These are phyloP conservation scores for Leishmania amazonensis DNA, from an alignment of 208 protist genomes.

Conservation along the genomic window DNA sequence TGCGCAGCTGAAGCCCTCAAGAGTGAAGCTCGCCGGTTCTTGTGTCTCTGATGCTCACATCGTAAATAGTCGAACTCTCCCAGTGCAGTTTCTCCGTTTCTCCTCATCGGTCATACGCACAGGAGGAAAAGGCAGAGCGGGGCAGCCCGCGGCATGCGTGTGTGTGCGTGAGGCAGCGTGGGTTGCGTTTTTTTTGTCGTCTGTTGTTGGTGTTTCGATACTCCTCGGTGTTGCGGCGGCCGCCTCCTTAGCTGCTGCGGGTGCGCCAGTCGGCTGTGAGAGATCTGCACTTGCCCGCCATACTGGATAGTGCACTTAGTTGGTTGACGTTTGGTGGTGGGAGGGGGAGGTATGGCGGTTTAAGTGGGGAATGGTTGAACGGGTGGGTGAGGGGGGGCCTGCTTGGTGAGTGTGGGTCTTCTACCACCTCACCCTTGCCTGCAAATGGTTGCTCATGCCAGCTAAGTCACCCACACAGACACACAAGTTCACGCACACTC, in stretches of 20 bases:
- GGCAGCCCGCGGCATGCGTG: not conserved
- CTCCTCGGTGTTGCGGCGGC: not conserved
- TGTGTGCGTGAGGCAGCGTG: not conserved
- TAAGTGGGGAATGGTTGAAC: not conserved
- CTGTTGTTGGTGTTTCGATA: not conserved
- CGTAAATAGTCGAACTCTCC: not conserved
- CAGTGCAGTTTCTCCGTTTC: not conserved
- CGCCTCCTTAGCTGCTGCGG: not conserved
- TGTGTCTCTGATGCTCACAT: not conserved
- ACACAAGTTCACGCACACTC: not conserved
- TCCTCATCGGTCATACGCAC: not conserved
- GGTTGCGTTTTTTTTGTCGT: not conserved
- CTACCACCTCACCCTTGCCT: not conserved
- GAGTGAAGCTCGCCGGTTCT: not conserved
- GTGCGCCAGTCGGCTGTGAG: not conserved
- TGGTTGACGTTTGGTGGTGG: not conserved
- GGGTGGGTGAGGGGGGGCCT: not conserved
- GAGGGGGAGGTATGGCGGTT: not conserved
- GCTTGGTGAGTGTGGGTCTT: not conserved
- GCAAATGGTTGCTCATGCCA: not conserved
- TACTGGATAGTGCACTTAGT: not conserved
- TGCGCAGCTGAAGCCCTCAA: conserved; percentile 57
- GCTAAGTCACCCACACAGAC: not conserved
- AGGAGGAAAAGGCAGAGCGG: not conserved
- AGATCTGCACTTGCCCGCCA: not conserved